Evolutionary conservation across 139 green algal species (phyloP), one percentile per base, ranked within the genome.

Genomic region (Chlorella sp.): DNA sequence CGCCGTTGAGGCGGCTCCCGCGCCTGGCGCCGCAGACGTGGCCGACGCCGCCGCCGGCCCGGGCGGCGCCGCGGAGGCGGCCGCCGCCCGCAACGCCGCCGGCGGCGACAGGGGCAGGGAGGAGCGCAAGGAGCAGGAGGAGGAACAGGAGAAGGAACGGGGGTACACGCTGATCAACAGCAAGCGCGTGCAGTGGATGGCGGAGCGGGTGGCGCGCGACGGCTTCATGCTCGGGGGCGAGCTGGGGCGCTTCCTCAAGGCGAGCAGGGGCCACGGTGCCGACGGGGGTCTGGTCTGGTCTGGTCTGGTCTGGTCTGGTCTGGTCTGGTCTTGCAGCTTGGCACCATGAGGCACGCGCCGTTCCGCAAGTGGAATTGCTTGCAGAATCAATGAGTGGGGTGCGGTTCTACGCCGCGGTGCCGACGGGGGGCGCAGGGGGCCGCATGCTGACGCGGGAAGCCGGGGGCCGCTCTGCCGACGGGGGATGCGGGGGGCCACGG

Each of bases 141-240:
- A 77, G 31, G 15, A 70, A 4, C 43, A 64, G 11, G 17, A n/a
- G 70, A 45, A 62, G 14, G 21, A 41, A n/a, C n/a, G n/a, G n/a
- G n/a, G 6, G 35, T 77, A 36, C 33, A 83, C 71, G 0, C 1
- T 64, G 55, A 27, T 38, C 0, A 29, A 27, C 6, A 23, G 66
- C 29, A 42, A 48, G 41, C 71, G 79, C 40, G 25, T 51, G 50
- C 31, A 50, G 0, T 81, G 67, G 79, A 27, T 77, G n/a, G 5
- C 50, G 17, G 67, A 74, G 8, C 27, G 35, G 14, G 51, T 81
- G 17, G 27, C 23, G 0, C 27, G 7, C 17, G 31, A 50, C 8
- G 73, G 73, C n/a, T 76, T 80, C 25, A 9, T 84, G 29, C 60
- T 84, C 25, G 41, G 60, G 29, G 60, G 67, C 9, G 73, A 81